Evolutionary conservation across 2,329 filamentous ascomycete species (phyloP).

Genomic region (Hirsutella rhossiliensis): DNA sequence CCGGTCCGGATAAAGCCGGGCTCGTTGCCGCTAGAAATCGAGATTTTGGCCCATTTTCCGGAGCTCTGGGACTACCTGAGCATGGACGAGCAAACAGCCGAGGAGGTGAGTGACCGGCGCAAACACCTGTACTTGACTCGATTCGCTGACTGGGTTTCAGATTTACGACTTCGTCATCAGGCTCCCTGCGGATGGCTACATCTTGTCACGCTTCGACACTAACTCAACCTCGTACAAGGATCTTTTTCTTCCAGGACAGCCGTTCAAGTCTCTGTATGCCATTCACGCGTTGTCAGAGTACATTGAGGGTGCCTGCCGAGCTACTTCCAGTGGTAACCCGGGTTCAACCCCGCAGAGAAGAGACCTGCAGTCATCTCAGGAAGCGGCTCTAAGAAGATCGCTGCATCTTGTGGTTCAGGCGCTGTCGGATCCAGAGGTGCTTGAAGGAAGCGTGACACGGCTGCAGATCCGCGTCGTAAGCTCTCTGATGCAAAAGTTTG

Average conservation of each 20-base stretch:
- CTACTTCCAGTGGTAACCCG: background rate
- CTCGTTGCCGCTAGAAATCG: conserved; percentile 56
- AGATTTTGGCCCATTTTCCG: conserved; percentile 72
- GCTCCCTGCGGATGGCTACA: conserved; percentile 55
- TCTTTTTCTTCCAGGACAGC: conserved; percentile 56
- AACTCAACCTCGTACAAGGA: conserved; percentile 39
- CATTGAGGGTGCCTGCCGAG: conserved; percentile 32
- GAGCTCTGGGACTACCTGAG: conserved; percentile 73
- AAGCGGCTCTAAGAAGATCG: conserved; percentile 21
- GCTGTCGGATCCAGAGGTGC: conserved; percentile 44
- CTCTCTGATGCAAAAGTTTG: conserved; percentile 15
- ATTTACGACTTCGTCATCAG: conserved; percentile 60
- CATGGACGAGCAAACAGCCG: conserved; percentile 56
- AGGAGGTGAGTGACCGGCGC: conserved; percentile 38
- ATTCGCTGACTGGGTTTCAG: conserved; percentile 18
- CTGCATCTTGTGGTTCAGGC: conserved; percentile 46
- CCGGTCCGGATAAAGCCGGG: conserved; percentile 34
- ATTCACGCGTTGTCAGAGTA: conserved; percentile 54
- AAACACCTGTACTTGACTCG: background rate
- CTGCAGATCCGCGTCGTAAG: conserved; percentile 16
- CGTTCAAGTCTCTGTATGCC: conserved; percentile 64
- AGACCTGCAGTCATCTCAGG: background rate
- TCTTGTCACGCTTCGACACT: conserved; percentile 47
- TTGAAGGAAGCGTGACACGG: conserved; percentile 19
- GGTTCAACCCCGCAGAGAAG: background rate